Evolutionary conservation across 2,329 filamentous ascomycete genomes (phyloP).

Genomic region (Colletotrichum tamarilloi): DNA sequence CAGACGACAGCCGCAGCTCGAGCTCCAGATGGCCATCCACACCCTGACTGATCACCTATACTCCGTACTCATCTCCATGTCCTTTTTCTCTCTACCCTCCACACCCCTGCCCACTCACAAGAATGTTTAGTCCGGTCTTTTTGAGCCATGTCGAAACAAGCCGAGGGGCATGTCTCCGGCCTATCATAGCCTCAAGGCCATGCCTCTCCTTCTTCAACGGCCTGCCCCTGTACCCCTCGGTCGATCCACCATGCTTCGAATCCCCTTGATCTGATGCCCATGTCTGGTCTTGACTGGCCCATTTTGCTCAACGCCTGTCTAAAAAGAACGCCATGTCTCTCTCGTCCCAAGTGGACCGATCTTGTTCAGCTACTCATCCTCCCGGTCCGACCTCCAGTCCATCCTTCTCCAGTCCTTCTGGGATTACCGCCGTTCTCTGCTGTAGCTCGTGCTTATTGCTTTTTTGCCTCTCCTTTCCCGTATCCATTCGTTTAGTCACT

Average conservation of each 20-base stretch:
- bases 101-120: slow-evolving; percentile 41
- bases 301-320: slow-evolving; percentile 41
- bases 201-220: slow-evolving; percentile 34
- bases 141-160: slow-evolving; percentile 37
- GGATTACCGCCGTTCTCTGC: slow-evolving; percentile 45
- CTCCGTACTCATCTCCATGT: too few species aligned
- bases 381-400: slow-evolving; percentile 35
- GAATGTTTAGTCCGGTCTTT: slow-evolving; percentile 39
- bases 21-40: slow-evolving; percentile 11
- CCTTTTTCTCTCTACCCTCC: slow-evolving; percentile 5
- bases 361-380: slow-evolving; percentile 32
- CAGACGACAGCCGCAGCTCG: slow-evolving; percentile 2
- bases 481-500: slow-evolving; percentile 21
- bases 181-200: slow-evolving; percentile 43
- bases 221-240: slow-evolving; percentile 43
- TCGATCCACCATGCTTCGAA: slow-evolving; percentile 53
- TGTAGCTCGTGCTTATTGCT: slow-evolving; percentile 43
- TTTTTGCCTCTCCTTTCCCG: slow-evolving; percentile 38
- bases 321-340: slow-evolving; percentile 37
- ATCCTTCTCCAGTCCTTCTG: slow-evolving; percentile 48
- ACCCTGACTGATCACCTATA: not conserved
- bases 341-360: slow-evolving; percentile 36
- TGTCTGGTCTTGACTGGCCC: slow-evolving; percentile 49
- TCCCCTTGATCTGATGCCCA: slow-evolving; percentile 45
- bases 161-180: slow-evolving; percentile 37